These are phyloP conservation scores for Lodderomyces beijingensis DNA, from an alignment of 1,139 yeast genomes.

Conservation along the genomic window DNA sequence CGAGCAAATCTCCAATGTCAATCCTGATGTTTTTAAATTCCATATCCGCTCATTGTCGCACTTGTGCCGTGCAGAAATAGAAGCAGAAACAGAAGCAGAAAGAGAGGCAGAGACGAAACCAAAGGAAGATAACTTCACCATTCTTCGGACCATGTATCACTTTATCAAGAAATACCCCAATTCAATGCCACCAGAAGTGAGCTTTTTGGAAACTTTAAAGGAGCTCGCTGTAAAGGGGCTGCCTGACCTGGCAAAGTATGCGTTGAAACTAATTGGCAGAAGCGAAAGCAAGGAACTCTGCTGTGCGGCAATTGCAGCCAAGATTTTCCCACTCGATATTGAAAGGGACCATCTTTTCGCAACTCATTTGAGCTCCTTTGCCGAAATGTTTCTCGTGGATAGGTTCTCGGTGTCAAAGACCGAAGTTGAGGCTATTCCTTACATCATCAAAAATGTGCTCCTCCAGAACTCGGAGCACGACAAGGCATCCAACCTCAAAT, in stretches of 20 bases:
- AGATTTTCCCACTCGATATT: constrained; percentile 50
- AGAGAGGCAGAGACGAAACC: constrained; percentile 8
- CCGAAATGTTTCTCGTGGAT: constrained; percentile 55
- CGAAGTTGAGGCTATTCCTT: constrained; percentile 55
- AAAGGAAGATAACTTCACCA: constrained; percentile 14
- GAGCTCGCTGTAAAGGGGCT: constrained; percentile 49
- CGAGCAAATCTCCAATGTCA: constrained; percentile 53
- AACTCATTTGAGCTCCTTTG: constrained; percentile 56
- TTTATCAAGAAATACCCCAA: constrained; percentile 50
- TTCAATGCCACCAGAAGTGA: constrained; percentile 27
- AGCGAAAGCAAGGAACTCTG: constrained; percentile 38
- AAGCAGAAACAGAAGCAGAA: constrained; percentile 1
- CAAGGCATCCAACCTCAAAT: constrained; percentile 23
- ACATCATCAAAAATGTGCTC: constrained; percentile 58
- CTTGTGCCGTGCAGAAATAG: constrained; percentile 24
- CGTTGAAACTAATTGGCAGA: constrained; percentile 55
- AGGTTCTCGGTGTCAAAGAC: constrained; percentile 51
- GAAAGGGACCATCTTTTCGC: constrained; percentile 32
- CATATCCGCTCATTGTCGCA: constrained; percentile 52
- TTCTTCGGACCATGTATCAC: constrained; percentile 57
- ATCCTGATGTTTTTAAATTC: constrained; percentile 63
- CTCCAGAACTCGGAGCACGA: constrained; percentile 45
- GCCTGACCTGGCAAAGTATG: constrained; percentile 62
- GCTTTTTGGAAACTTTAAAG: constrained; percentile 39
- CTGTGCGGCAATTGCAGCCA: constrained; percentile 33